Base-by-base conservation (phyloP, 2,329 filamentous ascomycete genomes). In the Cytospora paraplurivora region DNA sequence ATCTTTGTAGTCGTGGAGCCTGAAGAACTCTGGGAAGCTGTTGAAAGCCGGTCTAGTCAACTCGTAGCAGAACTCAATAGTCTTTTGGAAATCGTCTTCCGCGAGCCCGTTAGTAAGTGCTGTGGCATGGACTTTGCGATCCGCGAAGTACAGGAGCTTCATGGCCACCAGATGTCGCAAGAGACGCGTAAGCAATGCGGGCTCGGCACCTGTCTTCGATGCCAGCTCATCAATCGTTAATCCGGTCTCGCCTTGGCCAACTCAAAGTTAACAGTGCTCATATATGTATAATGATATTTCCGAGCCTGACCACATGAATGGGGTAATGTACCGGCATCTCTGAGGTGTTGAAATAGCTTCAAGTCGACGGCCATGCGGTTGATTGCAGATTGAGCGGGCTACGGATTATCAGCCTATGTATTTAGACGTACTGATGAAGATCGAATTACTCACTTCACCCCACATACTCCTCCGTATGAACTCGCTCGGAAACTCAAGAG, bases 21-120 rank as follows among this genome's bases (percentile, higher is more conserved):
- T 79, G 73, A 75, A 73, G 51, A 79, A 79, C 75, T 79, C 80
- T 66, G 76, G 78, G 74, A 71, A 72, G 68, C 74, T 79, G 62
- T 49, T 80, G 68, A 72, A 72, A 7, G 44, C 19, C n/a, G 44
- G 44, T 21, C 44, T 47, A 19, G n/a, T 47, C 10, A 17, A 47
- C 7, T 47, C 44, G 44, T 47, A 47, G 44, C n/a, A 47, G n/a
- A 47, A 47, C n/a, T 47, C 44, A 8, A 47, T 47, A 19, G n/a
- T 21, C 8, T 47, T 21, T 10, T 47, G 44, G n/a, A 21, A 47
- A 21, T 21, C 21, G 44, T 47, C 44, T 11, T 8, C 44, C 44
- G 44, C 44, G 44, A 47, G 44, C 44, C 44, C 44, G n/a, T 47
- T 21, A 11, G n/a, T 47, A n/a, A 47, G 44, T 12, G 44, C 8